Evolutionary conservation across 768 basidiomycete genomes (phyloP).

Genomic region (Lactarius hatsudake): DNA sequence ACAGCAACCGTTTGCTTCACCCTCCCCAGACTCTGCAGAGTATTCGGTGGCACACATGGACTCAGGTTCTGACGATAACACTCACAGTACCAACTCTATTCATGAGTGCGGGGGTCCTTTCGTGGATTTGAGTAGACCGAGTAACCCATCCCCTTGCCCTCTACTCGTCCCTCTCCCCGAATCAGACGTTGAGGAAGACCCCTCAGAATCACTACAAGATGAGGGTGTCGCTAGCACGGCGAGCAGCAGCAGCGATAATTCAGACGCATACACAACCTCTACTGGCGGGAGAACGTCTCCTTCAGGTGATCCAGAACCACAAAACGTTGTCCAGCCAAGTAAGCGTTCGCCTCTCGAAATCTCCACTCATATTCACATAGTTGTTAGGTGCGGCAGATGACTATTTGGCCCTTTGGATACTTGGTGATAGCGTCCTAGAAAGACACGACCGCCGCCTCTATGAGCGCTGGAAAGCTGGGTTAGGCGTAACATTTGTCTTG

Average conservation of each 20-base stretch:
- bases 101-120: background rate
- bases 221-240: background rate
- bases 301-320: background rate
- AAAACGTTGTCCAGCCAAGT: background rate
- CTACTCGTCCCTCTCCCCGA: conserved; percentile 10
- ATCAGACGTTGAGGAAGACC: conserved; percentile 15
- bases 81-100: background rate
- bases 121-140: background rate
- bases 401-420: conserved; percentile 11
- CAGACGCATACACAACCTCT: background rate
- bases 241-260: background rate
- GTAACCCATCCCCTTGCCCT: background rate
- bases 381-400: conserved; percentile 1
- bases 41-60: background rate
- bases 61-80: background rate
- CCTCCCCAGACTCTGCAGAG: background rate
- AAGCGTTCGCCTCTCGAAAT: background rate
- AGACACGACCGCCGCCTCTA: conserved; percentile 13
- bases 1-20: background rate
- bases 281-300: background rate
- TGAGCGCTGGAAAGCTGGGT: conserved; percentile 19
- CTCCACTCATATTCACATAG: background rate
- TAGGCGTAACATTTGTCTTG: conserved; percentile 18
- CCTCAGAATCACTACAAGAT: background rate
- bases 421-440: conserved; percentile 13